Evolutionary conservation across 306 rosid species (phyloP).

Genomic region (Aeschynomene evenia): DNA sequence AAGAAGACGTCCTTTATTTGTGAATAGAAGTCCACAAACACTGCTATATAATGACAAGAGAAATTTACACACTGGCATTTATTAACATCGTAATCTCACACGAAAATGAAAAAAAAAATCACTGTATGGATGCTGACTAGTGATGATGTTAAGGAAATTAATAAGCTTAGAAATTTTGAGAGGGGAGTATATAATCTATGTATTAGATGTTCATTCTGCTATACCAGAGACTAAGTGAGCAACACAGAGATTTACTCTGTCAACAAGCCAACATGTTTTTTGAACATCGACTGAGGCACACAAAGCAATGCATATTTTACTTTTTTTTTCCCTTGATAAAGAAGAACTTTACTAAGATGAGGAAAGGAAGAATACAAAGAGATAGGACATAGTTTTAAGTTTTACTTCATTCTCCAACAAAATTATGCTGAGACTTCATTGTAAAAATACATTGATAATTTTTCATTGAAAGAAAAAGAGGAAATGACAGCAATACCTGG

Average conservation of each 20-base stretch:
- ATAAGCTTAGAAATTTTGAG: not conserved
- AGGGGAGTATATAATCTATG: not conserved
- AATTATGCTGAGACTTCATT: not conserved
- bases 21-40: constrained; percentile 50
- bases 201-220: constrained; percentile 1
- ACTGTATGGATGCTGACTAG: constrained; percentile 14
- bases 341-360: not conserved
- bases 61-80: not conserved
- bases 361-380: not conserved
- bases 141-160: not conserved
- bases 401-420: constrained; percentile 1
- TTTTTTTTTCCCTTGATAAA: not conserved
- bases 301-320: not conserved
- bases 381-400: not conserved
- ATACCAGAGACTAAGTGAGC: constrained; percentile 15
- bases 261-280: not conserved
- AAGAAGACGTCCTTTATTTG: constrained; percentile 42
- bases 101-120: not conserved
- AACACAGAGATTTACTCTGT: not conserved
- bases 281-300: not conserved
- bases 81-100: not conserved
- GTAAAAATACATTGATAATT: not conserved
- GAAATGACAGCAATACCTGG: constrained; percentile 36
- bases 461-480: constrained; percentile 1
- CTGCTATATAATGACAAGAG: constrained; percentile 39